phyloP scores from a whole-genome alignment of 805 yeast genomes.

The Wickerhamomyces sydowiorum region DNA sequence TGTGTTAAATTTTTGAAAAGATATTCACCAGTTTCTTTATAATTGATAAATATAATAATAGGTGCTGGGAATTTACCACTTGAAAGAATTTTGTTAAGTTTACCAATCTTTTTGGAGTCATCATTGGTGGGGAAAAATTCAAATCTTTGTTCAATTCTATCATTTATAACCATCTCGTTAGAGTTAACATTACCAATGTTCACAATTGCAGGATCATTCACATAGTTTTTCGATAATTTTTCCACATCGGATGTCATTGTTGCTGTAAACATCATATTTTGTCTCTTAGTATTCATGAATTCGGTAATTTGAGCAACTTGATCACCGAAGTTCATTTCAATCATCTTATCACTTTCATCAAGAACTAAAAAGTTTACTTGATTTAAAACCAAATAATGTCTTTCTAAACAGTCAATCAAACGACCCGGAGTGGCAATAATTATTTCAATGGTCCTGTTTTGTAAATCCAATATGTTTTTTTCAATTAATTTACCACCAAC shows the following conservation, averaged over 20 bases:
- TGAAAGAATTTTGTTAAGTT: slow-evolving; percentile 34
- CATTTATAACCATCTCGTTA: slow-evolving; percentile 26
- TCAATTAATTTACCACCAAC: slow-evolving; percentile 91
- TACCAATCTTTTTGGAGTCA: slow-evolving; percentile 40
- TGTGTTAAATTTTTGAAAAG: slow-evolving; percentile 46
- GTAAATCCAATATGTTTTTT: slow-evolving; percentile 55
- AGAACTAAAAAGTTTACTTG: slow-evolving; percentile 65
- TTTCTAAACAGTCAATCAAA: slow-evolving; percentile 70
- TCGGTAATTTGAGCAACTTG: slow-evolving; percentile 60
- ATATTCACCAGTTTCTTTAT: slow-evolving; percentile 65
- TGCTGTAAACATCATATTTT: slow-evolving; percentile 91
- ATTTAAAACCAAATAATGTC: slow-evolving; percentile 53
- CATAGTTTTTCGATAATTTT: slow-evolving; percentile 55
- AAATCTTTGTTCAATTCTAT: slow-evolving; percentile 65
- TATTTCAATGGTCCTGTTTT: slow-evolving; percentile 59
- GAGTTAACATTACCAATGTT: slow-evolving; percentile 56
- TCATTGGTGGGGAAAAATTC: slow-evolving; percentile 37
- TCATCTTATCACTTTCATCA: slow-evolving; percentile 96
- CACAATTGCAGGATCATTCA: slow-evolving; percentile 55
- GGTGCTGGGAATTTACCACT: slow-evolving; percentile 38
- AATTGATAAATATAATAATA: slow-evolving; percentile 78
- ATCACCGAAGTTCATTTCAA: slow-evolving; percentile 89
- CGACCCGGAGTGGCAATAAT: slow-evolving; percentile 95
- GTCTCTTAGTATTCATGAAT: slow-evolving; percentile 47
- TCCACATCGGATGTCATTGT: slow-evolving; percentile 80